A percentile compares a stretch with the other conserved stretches of the same genome.
phyloP scores from a whole-genome alignment of 352 stramenopile genomes.

The Globisporangium solare region DNA sequence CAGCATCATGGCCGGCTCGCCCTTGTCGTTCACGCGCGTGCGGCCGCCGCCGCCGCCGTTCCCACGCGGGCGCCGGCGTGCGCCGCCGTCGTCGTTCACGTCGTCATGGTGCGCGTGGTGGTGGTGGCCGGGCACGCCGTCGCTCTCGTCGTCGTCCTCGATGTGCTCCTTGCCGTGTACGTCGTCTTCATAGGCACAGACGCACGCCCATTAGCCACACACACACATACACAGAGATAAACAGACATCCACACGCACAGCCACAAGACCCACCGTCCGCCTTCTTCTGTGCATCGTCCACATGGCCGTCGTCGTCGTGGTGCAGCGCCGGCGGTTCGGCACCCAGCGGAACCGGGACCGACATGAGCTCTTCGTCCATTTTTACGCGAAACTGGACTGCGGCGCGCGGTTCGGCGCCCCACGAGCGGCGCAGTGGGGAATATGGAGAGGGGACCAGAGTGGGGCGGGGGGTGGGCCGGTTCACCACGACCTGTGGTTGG shows the following conservation, averaged over 20 bases:
- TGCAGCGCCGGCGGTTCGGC: conserved; percentile 15
- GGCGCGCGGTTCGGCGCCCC: too few relatives aligned
- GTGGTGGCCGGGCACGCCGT: not conserved
- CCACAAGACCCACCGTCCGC: not conserved
- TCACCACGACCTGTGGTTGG: too few relatives aligned
- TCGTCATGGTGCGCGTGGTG: conserved; percentile 1
- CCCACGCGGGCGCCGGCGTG: not conserved
- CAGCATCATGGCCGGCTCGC: conserved; percentile 57
- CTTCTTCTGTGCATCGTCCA: conserved; percentile 2
- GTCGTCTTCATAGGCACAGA: conserved; percentile 1
- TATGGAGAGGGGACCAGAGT: too few relatives aligned
- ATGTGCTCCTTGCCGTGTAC: conserved; percentile 4
- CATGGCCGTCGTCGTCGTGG: conserved; percentile 4
- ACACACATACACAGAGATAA: not conserved
- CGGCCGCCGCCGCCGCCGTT: conserved; percentile 7
- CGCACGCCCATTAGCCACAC: not conserved
- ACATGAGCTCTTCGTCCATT: conserved; percentile 19
- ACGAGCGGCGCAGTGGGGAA: too few relatives aligned
- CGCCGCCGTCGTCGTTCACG: not conserved
- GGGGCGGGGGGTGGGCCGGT: too few relatives aligned
- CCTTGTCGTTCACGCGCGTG: conserved; percentile 39
- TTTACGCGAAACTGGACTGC: not conserved
- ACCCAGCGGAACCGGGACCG: conserved; percentile 14
- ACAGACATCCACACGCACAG: too few relatives aligned
- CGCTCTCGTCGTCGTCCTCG: conserved; percentile 1